Percentiles rank a stretch among this genome's conserved stretches.
Conservation (phyloP, 352 stramenopile species). For the Pythium dissotocum region DNA sequence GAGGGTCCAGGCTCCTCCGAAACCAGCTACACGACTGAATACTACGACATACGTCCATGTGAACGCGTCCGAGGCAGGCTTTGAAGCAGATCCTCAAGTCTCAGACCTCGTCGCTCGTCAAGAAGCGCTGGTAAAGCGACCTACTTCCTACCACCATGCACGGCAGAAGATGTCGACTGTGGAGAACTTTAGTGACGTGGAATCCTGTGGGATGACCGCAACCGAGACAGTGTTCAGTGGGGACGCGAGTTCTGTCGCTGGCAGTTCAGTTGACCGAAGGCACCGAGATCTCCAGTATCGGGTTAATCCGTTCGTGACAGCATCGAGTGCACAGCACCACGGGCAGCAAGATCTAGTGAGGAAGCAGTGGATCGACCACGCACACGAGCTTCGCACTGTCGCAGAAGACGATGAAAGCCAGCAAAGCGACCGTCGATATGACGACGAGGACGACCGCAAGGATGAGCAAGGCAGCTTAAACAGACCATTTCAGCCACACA, state of each 20-base stretch:
- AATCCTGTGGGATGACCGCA: not conserved
- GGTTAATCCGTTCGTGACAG: not conserved
- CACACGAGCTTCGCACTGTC: conserved; percentile 1
- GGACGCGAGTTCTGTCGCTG: conserved; percentile 4
- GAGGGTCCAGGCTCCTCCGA: not conserved
- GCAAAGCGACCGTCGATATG: not conserved
- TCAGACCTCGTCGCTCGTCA: not conserved
- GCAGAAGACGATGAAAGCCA: not conserved
- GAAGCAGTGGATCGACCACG: not conserved
- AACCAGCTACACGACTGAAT: not conserved
- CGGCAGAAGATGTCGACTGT: not conserved
- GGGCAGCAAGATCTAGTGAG: conserved; percentile 3
- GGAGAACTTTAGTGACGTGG: not conserved
- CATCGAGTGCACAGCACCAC: conserved; percentile 6
- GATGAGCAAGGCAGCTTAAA: not conserved
- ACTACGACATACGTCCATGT: not conserved
- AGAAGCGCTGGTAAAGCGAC: not conserved
- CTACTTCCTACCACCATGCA: not conserved
- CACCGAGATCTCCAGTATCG: not conserved
- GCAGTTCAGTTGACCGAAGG: conserved; percentile 1
- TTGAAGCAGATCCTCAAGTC: not conserved
- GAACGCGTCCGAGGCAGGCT: not conserved
- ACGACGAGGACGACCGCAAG: not conserved
- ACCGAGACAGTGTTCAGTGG: conserved; percentile 16
- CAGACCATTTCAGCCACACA: not conserved